Evolutionary conservation across 2,329 filamentous ascomycete genomes (phyloP).

Genomic region (Seiridium cupressi): DNA sequence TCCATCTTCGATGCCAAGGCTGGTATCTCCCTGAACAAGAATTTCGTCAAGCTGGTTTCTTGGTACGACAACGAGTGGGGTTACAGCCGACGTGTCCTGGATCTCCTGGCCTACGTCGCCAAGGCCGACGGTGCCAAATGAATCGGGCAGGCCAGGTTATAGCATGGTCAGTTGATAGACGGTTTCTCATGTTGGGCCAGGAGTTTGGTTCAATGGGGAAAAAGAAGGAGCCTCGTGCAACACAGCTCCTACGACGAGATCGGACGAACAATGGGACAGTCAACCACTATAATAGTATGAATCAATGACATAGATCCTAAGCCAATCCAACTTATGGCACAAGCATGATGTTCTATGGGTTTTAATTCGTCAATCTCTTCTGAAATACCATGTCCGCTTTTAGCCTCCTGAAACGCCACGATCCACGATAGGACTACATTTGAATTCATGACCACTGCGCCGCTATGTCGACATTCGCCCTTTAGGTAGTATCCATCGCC

Average conservation of each 20-base stretch:
- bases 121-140: conserved; percentile 67
- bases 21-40: conserved; percentile 95
- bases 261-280: not conserved
- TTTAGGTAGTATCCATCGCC: conserved; percentile 31
- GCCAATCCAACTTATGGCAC: conserved; percentile 20
- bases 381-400: conserved; percentile 16
- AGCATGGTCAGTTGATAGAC: conserved; percentile 10
- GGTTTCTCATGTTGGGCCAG: not conserved
- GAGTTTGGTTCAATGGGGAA: not conserved
- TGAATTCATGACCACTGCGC: not conserved
- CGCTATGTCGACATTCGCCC: not conserved
- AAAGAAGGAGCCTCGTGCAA: not conserved
- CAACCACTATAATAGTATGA: conserved; percentile 8
- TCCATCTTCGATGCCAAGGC: conserved; percentile 99
- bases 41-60: conserved; percentile 97
- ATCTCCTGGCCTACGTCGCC: conserved; percentile 76
- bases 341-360: conserved; percentile 18
- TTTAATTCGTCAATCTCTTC: not conserved
- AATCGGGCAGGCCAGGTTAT: conserved; percentile 21
- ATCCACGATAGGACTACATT: conserved; percentile 1
- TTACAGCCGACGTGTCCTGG: conserved; percentile 93
- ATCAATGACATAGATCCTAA: conserved; percentile 13
- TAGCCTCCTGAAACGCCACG: conserved; percentile 25
- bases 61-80: conserved; percentile 99
- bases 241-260: not conserved